These are phyloP conservation scores for Xylariomycetidae sp. DNA, from an alignment of 2,329 filamentous ascomycete species.

Conservation along the genomic window DNA sequence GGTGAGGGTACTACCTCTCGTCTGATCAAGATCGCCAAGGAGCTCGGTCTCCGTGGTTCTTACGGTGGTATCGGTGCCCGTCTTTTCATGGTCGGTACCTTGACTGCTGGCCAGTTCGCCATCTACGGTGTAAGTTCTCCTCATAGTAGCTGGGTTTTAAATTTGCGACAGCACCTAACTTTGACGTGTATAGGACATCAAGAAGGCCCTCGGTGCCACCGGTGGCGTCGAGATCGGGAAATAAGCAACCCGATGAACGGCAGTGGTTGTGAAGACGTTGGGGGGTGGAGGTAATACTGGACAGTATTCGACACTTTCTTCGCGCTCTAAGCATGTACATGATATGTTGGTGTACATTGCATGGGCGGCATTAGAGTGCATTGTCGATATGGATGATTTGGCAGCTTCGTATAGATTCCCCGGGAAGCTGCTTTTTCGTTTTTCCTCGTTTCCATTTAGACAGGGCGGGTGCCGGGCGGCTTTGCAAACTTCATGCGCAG, in stretches of 20 bases:
- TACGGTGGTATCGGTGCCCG: constrained; percentile 69
- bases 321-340: constrained; percentile 2
- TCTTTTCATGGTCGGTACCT: constrained; percentile 67
- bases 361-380: constrained; percentile 7
- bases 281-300: constrained; percentile 16
- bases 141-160: too few relatives aligned
- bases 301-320: constrained; percentile 16
- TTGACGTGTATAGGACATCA: constrained; percentile 10
- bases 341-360: background rate
- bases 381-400: constrained; percentile 11
- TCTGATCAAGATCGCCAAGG: constrained; percentile 70
- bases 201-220: constrained; percentile 50
- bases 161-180: too few relatives aligned
- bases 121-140: constrained; percentile 66
- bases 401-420: constrained; percentile 17
- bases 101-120: constrained; percentile 69
- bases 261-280: constrained; percentile 1
- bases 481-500: constrained; percentile 21
- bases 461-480: constrained; percentile 22
- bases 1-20: constrained; percentile 68
- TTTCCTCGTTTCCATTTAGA: constrained; percentile 25
- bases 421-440: constrained; percentile 20
- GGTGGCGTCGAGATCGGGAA: constrained; percentile 56
- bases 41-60: constrained; percentile 64
- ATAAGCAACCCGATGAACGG: constrained; percentile 15